Base-by-base conservation (phyloP, 31 red algal species). In the Odonthalia washingtoniensis region DNA sequence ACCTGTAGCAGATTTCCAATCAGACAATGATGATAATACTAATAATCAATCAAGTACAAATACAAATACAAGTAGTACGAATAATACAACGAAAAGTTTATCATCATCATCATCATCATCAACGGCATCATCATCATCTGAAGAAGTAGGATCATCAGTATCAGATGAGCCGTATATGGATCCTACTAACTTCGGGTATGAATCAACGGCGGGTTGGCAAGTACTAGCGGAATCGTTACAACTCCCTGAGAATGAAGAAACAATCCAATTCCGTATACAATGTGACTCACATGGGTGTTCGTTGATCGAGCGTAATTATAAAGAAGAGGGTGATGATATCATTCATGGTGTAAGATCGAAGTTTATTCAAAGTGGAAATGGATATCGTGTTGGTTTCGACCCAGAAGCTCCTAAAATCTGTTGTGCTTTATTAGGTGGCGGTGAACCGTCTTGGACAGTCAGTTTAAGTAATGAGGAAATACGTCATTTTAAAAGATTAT, bases 251-350 rank as follows among this genome's bases (percentile, higher is more conserved):
- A 81, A 79, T 30, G 82, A 86, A 67, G 72, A 74, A 37, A 70
- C 72, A 26, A 39, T 87, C 32, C 46, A 74, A 75, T 92, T 92
- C 65, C 90, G 90, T 35, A 92, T 92, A 52, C 76, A 95, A 82
- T 95, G 93, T 66, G 86, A 95, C 64, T 75, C 74, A 63, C 69
- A 95, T 74, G 93, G 93, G 26, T 95, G 93, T 52, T 95, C 93
- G 75, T 46, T 95, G 17, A 90, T 95, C 75, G 69, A 90, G 40
- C 30, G 89, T 46, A 85, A 83, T 46, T n/a, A n/a, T n/a, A n/a
- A n/a, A n/a, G 49, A 14, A 57, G 21, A 57, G 21, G 82, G 83
- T 30, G 93, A 90, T 61, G 44, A 80, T 69, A 64, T 73, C 1
- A 74, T 72, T 1, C 81, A 79, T 28, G 93, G 93, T 33, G 93